Conservation (phyloP, 169 alveolate genomes). For the Plasmodium vivax region DNA sequence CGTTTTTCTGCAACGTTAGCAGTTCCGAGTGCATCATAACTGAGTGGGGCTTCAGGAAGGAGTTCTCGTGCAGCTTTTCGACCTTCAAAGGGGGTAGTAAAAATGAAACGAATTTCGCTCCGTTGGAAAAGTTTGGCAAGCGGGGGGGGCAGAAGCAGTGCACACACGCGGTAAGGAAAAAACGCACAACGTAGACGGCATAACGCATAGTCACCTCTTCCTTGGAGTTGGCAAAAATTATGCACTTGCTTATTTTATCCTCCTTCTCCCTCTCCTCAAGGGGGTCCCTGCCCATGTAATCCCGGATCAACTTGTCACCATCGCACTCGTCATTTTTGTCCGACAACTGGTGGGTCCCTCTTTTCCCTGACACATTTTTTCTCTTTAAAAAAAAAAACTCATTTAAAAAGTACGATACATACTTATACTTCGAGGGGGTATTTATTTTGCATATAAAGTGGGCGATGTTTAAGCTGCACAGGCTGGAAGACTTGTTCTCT, state of each 20-base stretch:
- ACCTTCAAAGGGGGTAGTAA: conserved; percentile 18
- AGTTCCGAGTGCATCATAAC: conserved; percentile 65
- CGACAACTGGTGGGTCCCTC: neutral
- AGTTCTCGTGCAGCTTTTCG: conserved; percentile 44
- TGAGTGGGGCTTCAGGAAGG: conserved; percentile 54
- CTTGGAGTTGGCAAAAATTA: conserved; percentile 58
- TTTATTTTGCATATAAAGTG: conserved; percentile 68
- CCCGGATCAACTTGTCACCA: conserved; percentile 4
- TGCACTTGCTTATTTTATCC: conserved; percentile 47
- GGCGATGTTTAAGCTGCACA: conserved; percentile 54
- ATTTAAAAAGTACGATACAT: conserved; percentile 71
- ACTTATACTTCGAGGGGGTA: conserved; percentile 63
- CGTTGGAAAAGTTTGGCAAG: neutral
- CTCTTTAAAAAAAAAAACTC: conserved; percentile 46
- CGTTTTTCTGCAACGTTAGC: conserved; percentile 51
- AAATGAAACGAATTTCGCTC: neutral
- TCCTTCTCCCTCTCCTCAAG: neutral
- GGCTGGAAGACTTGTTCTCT: conserved; percentile 38
- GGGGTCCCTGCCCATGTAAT: neutral
- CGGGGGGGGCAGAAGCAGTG: neutral
- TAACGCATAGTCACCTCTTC: conserved; percentile 34
- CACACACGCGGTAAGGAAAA: neutral
- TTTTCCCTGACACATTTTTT: neutral
- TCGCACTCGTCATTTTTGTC: conserved; percentile 13
- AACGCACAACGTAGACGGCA: neutral